These are phyloP conservation scores for Didymella pinodella DNA, from an alignment of 2,329 filamentous ascomycete species.

Conservation along the genomic window DNA sequence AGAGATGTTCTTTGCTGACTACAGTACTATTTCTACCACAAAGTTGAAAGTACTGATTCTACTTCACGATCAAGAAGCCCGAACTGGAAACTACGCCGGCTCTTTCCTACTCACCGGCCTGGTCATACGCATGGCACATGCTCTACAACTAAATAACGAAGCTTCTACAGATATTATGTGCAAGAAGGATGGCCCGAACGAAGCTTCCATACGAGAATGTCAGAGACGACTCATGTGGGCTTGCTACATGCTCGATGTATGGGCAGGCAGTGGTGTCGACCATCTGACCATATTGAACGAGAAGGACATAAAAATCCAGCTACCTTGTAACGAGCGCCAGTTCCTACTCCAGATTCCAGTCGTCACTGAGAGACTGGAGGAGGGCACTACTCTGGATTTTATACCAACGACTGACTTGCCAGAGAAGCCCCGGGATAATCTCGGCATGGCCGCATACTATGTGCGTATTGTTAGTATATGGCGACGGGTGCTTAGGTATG, in stretches of 20 bases:
- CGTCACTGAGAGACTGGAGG: constrained; percentile 39
- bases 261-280: constrained; percentile 46
- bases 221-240: constrained; percentile 47
- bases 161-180: constrained; percentile 38
- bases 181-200: constrained; percentile 40
- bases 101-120: constrained; percentile 44
- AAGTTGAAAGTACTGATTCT: constrained; percentile 44
- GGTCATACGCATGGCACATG: constrained; percentile 45
- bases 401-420: constrained; percentile 36
- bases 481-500: constrained; percentile 42
- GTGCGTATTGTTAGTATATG: constrained; percentile 46
- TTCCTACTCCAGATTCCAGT: constrained; percentile 44
- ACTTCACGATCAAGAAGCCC: constrained; percentile 44
- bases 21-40: constrained; percentile 44
- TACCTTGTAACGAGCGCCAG: constrained; percentile 46
- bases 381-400: constrained; percentile 37
- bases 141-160: constrained; percentile 45
- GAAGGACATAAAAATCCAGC: constrained; percentile 44
- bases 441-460: constrained; percentile 45
- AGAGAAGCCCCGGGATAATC: constrained; percentile 41
- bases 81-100: constrained; percentile 44
- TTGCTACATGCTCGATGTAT: constrained; percentile 48
- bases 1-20: constrained; percentile 46
- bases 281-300: constrained; percentile 46
- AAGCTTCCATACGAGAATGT: constrained; percentile 41